Conservation (phyloP, 108 stramenopile genomes). For the Fistulifera solaris region DNA sequence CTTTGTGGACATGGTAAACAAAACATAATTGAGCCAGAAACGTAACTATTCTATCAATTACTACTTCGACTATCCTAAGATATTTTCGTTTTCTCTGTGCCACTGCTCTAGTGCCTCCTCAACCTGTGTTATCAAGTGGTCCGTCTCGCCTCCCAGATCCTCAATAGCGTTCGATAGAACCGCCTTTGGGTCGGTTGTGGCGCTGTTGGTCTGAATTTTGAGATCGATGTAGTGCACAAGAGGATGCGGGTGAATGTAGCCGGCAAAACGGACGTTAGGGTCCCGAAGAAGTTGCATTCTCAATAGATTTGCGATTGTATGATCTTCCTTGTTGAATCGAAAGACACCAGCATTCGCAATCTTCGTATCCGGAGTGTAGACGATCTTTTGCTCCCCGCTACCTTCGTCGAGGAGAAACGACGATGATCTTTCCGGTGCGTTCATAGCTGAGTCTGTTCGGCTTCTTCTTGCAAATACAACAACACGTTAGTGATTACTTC, state of each 20-base stretch:
- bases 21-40: background rate
- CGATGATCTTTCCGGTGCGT: conserved; percentile 77
- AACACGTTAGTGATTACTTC: no score
- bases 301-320: conserved; percentile 89
- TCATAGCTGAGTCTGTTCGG: conserved; percentile 33
- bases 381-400: conserved; percentile 66
- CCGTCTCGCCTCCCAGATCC: conserved; percentile 80
- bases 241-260: conserved; percentile 94
- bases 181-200: conserved; percentile 62
- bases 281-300: conserved; percentile 92
- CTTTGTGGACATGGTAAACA: conserved; percentile 61
- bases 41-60: background rate
- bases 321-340: conserved; percentile 95
- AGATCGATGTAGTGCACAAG: conserved; percentile 77
- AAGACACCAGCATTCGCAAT: conserved; percentile 91
- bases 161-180: conserved; percentile 74
- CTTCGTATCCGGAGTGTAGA: conserved; percentile 82
- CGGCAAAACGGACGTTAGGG: conserved; percentile 72
- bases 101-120: conserved; percentile 66
- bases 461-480: no score
- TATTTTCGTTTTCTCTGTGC: conserved; percentile 67
- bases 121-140: conserved; percentile 73
- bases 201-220: conserved; percentile 81
- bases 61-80: conserved; percentile 11
- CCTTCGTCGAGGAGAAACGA: conserved; percentile 80